Percentiles rank a stretch among this genome's conserved stretches.
phyloP scores from a whole-genome alignment of 306 rosid species.

The Rosa rugosa region DNA sequence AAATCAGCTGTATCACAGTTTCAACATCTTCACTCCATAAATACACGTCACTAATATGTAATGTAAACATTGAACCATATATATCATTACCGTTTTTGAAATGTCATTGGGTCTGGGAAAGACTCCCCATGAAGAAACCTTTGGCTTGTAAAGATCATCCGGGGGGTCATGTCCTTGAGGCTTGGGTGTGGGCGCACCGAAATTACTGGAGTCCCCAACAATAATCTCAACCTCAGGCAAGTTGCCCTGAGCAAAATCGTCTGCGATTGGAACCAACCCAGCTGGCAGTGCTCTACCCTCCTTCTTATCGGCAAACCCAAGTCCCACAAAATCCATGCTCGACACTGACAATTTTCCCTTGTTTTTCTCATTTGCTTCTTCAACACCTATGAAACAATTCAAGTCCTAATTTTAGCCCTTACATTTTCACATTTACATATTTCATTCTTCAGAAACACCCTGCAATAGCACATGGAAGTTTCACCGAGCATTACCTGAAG shows the following conservation, averaged over 20 bases:
- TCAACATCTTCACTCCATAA: background rate
- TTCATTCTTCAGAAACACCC: background rate
- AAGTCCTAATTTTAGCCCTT: background rate
- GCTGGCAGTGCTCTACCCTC: constrained; percentile 63
- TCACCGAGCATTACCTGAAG: constrained; percentile 35
- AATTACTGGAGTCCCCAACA: constrained; percentile 66
- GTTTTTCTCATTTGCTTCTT: constrained; percentile 27
- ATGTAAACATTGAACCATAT: too few species aligned
- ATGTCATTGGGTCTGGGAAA: constrained; percentile 91
- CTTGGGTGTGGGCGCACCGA: constrained; percentile 33
- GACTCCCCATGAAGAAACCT: constrained; percentile 93
- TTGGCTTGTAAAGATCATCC: constrained; percentile 66
- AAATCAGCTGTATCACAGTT: background rate
- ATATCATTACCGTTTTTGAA: constrained; percentile 63
- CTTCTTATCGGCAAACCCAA: constrained; percentile 79
- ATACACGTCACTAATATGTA: background rate
- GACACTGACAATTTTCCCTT: constrained; percentile 66
- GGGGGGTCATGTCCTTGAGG: constrained; percentile 43
- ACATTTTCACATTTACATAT: constrained; percentile 16
- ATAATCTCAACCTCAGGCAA: constrained; percentile 79
- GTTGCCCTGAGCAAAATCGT: constrained; percentile 49
- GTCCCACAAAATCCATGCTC: constrained; percentile 79
- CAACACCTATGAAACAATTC: constrained; percentile 43
- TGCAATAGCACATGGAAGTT: background rate
- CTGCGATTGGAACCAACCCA: constrained; percentile 74